Evolutionary conservation across 306 rosid genomes (phyloP), one percentile per base, ranked within the genome.

Genomic region (Dalbergia cultrata): DNA sequence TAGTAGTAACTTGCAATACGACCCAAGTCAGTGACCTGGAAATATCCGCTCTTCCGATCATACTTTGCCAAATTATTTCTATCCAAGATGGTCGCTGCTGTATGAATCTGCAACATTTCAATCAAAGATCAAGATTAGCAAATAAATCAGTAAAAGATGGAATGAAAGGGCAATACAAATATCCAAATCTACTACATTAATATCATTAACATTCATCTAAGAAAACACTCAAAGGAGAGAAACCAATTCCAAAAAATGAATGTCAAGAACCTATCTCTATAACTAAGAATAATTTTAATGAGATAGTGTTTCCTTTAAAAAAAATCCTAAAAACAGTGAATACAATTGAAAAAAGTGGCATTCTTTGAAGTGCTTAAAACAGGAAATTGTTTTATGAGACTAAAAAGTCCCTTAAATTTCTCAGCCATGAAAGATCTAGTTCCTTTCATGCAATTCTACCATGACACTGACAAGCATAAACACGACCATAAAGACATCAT

Each of bases 1-100:
- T 95, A 95, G 82, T 95, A 92, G 80, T 91, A 91, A 76, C 98
- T 95, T 6, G 98, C 98, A 88, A 95, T 95, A 14, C 99, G 99
- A 57, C 99, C 99, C 94, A 95, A 82, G 85, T 95, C 98, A 3
- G 97, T 95, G 47, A 93, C 97, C 83, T 95, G 97, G 70, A 95
- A 95, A 87, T 93, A 95, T 67, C 99, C 97, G 66, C 97, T 95
- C 89, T 95, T 95, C 72, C 97, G 84, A 66, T 90, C 99, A 79
- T 95, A 93, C 91, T 95, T 95, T 64, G 91, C 93, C 90, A 93
- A 83, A 86, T 91, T 95, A 83, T 89, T 95, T 80, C 84, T 89
- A 70, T 93, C 99, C 78, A 95, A 86, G 81, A 93, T 88, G 71
- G 87, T 86, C 68, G 99, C 97, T 35, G 97, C 99, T 0, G 97